These are phyloP conservation scores for Pythium dissotocum DNA, from an alignment of 352 stramenopile genomes.

Conservation along the genomic window DNA sequence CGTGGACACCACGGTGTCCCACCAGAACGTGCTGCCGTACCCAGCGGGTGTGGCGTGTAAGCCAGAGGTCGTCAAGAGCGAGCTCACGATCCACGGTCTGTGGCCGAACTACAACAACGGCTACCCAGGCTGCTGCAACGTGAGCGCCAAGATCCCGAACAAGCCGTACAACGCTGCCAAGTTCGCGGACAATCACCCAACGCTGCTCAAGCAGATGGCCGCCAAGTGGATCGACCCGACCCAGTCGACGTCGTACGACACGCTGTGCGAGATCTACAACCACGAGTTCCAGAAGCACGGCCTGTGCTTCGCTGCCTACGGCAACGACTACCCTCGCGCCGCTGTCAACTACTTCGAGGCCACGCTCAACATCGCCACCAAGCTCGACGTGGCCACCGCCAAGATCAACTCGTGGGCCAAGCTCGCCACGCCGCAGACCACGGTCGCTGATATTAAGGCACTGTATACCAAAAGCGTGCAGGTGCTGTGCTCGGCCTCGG, in stretches of 20 bases:
- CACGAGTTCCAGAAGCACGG: conserved; percentile 87
- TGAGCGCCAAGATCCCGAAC: conserved; percentile 54
- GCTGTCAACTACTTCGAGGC: conserved; percentile 66
- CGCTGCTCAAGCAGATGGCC: conserved; percentile 53
- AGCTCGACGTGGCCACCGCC: conserved; percentile 36
- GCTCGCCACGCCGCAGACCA: conserved; percentile 8
- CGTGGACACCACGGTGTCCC: conserved; percentile 68
- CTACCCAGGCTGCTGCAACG: conserved; percentile 74
- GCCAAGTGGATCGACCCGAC: conserved; percentile 65
- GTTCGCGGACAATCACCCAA: conserved; percentile 46
- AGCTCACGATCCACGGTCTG: conserved; percentile 75
- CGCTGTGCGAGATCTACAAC: conserved; percentile 81
- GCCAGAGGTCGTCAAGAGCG: conserved; percentile 37
- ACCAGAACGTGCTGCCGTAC: conserved; percentile 72
- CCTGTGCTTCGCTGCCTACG: conserved; percentile 59
- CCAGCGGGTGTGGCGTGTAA: conserved; percentile 56
- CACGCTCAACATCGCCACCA: conserved; percentile 49
- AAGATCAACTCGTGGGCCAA: conserved; percentile 65
- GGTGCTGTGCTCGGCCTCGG: conserved; percentile 58
- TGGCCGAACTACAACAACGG: conserved; percentile 82
- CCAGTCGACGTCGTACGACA: conserved; percentile 48
- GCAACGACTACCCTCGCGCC: conserved; percentile 41
- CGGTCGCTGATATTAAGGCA: conserved; percentile 28
- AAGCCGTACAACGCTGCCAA: conserved; percentile 50
- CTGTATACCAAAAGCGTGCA: conserved; percentile 67